These are phyloP conservation scores for Penicillium sp. DNA, from an alignment of 2,329 filamentous ascomycete species.

Conservation along the genomic window DNA sequence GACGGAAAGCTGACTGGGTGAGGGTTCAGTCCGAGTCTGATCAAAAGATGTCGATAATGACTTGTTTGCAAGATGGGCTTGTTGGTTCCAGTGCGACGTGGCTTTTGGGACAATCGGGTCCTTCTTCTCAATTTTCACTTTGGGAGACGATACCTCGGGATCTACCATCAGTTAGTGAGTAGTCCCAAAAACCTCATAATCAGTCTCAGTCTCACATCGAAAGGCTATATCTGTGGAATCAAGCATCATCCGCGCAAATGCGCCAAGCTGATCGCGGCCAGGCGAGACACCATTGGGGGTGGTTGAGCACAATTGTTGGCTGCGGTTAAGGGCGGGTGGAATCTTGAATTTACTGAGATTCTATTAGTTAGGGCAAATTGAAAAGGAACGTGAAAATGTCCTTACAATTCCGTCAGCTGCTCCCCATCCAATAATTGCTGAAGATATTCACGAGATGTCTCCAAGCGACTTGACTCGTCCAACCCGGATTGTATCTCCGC, in stretches of 20 bases:
- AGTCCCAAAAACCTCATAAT: neutral
- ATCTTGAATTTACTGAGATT: slow-evolving; percentile 41
- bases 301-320: slow-evolving; percentile 18
- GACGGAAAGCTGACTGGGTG: slow-evolving; percentile 44
- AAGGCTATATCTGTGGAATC: slow-evolving; percentile 46
- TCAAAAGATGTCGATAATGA: slow-evolving; percentile 41
- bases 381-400: slow-evolving; percentile 6
- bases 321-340: slow-evolving; percentile 29
- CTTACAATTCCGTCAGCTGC: slow-evolving; percentile 52
- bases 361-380: slow-evolving; percentile 14
- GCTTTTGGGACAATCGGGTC: slow-evolving; percentile 23
- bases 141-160: slow-evolving; percentile 28
- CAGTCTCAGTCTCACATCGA: slow-evolving; percentile 37
- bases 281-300: slow-evolving; percentile 21
- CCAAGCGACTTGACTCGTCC: slow-evolving; percentile 59
- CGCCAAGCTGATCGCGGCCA: slow-evolving; percentile 42
- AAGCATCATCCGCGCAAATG: slow-evolving; percentile 56
- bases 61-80: slow-evolving; percentile 37
- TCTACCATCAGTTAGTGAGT: slow-evolving; percentile 30
- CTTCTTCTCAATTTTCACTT: slow-evolving; percentile 23
- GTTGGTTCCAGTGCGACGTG: slow-evolving; percentile 23
- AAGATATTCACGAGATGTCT: slow-evolving; percentile 70
- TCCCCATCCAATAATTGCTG: slow-evolving; percentile 69
- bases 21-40: slow-evolving; percentile 9
- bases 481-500: slow-evolving; percentile 62